Evolutionary conservation across 805 yeast species (phyloP).

Genomic region (Candida tallmaniae): DNA sequence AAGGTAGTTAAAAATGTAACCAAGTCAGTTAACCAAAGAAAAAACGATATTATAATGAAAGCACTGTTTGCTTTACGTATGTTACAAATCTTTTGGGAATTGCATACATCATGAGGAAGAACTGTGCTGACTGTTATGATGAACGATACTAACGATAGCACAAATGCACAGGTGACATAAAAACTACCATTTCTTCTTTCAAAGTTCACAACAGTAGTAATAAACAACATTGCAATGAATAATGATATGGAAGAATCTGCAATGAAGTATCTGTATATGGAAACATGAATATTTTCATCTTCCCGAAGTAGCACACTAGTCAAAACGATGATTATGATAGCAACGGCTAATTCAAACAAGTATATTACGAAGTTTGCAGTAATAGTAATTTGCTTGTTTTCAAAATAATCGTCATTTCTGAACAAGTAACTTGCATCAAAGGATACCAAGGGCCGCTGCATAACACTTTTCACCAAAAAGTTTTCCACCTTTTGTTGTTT

Average conservation of each 20-base stretch:
- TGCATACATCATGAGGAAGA: conserved; percentile 22
- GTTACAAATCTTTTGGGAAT: conserved; percentile 17
- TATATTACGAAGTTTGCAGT: conserved; percentile 27
- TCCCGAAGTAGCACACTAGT: conserved; percentile 20
- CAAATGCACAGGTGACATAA: conserved; percentile 30
- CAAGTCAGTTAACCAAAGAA: conserved; percentile 34
- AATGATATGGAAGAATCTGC: conserved; percentile 32
- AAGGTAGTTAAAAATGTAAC: conserved; percentile 36
- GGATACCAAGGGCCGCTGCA: conserved; percentile 27
- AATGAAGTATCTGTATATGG: conserved; percentile 34
- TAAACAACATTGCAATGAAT: conserved; percentile 29
- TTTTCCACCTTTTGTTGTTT: conserved; percentile 21
- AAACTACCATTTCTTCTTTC: conserved; percentile 39
- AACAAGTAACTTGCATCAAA: conserved; percentile 17
- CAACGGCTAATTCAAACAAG: conserved; percentile 24
- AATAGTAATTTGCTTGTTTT: conserved; percentile 15
- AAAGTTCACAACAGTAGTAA: conserved; percentile 33
- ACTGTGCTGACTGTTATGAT: conserved; percentile 23
- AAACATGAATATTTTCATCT: conserved; percentile 20
- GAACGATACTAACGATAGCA: conserved; percentile 33
- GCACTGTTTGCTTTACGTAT: conserved; percentile 33
- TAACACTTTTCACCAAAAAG: conserved; percentile 25
- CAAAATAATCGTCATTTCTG: conserved; percentile 11
- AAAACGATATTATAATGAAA: conserved; percentile 33
- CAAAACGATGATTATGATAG: conserved; percentile 23